Percentiles rank a stretch among this genome's conserved stretches.
Evolutionary conservation across 208 protist species (phyloP).

Genomic region (Vickermania spadyakhi): DNA sequence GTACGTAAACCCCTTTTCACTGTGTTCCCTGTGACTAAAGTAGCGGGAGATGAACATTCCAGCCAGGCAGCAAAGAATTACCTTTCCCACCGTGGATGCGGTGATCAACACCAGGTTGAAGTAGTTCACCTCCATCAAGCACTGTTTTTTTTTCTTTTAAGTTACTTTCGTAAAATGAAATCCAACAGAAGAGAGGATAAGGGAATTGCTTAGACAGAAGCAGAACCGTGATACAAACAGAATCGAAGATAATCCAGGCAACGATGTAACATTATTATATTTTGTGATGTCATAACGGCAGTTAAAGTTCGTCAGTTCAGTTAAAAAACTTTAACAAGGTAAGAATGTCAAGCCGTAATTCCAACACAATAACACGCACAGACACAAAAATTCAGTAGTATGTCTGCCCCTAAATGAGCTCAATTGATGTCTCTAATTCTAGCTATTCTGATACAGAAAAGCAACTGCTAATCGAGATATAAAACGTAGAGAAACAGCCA

Average conservation of each 20-base stretch:
- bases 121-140: not conserved
- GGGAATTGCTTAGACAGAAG: not conserved
- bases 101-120: conserved; percentile 1
- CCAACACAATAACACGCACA: conserved; percentile 8
- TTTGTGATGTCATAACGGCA: no score
- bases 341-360: no score
- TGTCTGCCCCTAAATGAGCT: no score
- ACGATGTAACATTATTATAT: no score
- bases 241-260: no score
- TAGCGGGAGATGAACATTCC: conserved; percentile 7
- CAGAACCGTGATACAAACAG: no score
- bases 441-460: not conserved
- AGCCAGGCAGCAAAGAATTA: conserved; percentile 2
- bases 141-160: not conserved
- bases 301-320: no score
- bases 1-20: conserved; percentile 11
- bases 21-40: conserved; percentile 7
- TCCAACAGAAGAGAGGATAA: conserved; percentile 1
- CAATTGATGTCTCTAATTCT: conserved; percentile 1
- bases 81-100: conserved; percentile 11
- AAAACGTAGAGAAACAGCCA: conserved; percentile 16
- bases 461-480: conserved; percentile 4
- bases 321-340: no score
- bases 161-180: not conserved
- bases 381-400: no score